Base-by-base conservation (phyloP, 2,329 filamentous ascomycete genomes). In the Pyrenophora tritici-repentis region DNA sequence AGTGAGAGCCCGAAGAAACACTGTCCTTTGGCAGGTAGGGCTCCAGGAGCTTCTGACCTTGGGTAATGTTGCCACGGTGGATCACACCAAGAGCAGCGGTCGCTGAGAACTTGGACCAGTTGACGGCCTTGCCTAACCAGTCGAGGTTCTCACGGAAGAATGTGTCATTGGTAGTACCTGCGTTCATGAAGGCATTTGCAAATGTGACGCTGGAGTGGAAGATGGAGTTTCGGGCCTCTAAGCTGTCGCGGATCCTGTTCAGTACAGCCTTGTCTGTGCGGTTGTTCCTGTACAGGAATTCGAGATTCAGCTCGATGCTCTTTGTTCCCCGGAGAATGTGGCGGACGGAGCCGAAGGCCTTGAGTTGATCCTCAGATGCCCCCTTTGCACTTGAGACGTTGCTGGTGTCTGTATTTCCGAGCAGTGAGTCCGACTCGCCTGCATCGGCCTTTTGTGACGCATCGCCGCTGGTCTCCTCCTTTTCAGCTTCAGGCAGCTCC, bases 81-180 rank as follows among this genome's bases (percentile, higher is more conserved):
- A 99, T 97, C 43, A 97, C 94, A 73, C 94, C 94, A 5, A 99
- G 81, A 6, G 94, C 94, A 49, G 94, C 94, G 4, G 94, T 99
- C 12, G 94, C 94, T 0, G 94, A 97, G 73, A 99, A 99, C 73
- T 99, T 99, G 55, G 92, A 97, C 94, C 94, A 99, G 78, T 99
- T 99, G 40, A 97, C 91, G 20, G 94, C 94, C 79, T 97, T 99
- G 54, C 93, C 92, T 3, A 99, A 79, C 94, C 94, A 99, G 61
- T 99, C 94, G 18, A 99, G 78, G 71, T 99, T 99, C 69, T 97
- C 91, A 6, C 95, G 85, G 85, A 99, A 97, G 78, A 99, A 99
- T 68, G 93, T 95, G 77, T 99, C 94, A 66, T 96, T 94, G 0
- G 93, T 97, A 0, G 94, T 99, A 52, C 94, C 95, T 46, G 96